Evolutionary conservation across 2,329 filamentous ascomycete genomes (phyloP), one percentile per base, ranked within the genome.

Genomic region (Aspergillus luchuensis): DNA sequence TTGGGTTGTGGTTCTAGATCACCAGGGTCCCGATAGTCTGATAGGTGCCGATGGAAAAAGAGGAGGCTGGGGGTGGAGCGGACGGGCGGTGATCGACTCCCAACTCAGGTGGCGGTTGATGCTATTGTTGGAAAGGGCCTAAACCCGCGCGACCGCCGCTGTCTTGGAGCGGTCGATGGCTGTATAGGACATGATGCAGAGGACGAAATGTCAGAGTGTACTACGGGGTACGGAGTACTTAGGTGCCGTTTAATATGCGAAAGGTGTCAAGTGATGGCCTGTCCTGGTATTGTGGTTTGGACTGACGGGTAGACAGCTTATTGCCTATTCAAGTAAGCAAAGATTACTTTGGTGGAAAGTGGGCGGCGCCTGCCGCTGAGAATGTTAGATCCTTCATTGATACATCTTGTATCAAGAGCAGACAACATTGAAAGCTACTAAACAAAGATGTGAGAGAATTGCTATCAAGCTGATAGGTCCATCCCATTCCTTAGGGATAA

Each of bases 11-110:
- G 38, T 55, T 8, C 17, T 39, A 13, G 36, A 28, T 36, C n/a
- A 21, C 2, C 19, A 43, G 17, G 39, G 36, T n/a, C 45, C 21
- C 8, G 25, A 36, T 15, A 15, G 33, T 11, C 33, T 36, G 25
- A 43, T 33, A 55, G 38, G 52, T 19, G 23, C 51, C 8, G 15
- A 36, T 13, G 10, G 13, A 57, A 63, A 63, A 55, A 21, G 51
- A 48, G 60, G 62, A 56, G 62, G 62, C 54, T 64, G 62, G 62
- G 58, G 23, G 48, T 63, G 61, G 61, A 58, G 58, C 36, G 58
- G 48, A 58, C 39, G 47, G 56, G 51, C 58, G 50, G 54, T 48
- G 57, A 58, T 45, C 47, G 25, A 23, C 47, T 28, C 47, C 47
- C 47, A 28, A 49, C 41, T 39, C 50, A 13, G 33, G 51, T 53